Conservation (phyloP, 371 early-diverging fungal genomes). For the Mucor plumbeus region DNA sequence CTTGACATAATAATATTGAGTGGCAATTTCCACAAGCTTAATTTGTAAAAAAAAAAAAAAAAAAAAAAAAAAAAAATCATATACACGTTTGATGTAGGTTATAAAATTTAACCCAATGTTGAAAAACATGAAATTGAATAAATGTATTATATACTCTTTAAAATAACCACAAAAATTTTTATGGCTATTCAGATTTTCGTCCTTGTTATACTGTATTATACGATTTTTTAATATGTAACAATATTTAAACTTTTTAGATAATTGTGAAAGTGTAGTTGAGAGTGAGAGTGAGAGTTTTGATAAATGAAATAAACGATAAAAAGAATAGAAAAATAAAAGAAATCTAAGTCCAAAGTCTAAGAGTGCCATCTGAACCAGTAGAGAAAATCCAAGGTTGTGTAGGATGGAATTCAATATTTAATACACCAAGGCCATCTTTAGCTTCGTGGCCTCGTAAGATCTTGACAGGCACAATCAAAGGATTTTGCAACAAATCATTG, state of each 20-base stretch:
- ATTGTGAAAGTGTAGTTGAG: not conserved
- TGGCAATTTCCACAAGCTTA: no score
- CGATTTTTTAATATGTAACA: no score
- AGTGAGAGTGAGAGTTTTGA: not conserved
- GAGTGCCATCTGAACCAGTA: constrained; percentile 76
- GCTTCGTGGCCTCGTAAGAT: constrained; percentile 83
- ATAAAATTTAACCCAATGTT: no score
- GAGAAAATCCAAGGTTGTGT: constrained; percentile 96
- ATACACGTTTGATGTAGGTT: no score
- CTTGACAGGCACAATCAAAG: constrained; percentile 97
- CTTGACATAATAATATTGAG: no score
- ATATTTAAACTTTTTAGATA: not conserved
- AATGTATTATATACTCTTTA: no score
- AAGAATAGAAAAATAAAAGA: not conserved
- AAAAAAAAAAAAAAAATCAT: no score
- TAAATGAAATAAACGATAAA: not conserved
- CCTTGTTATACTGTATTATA: no score
- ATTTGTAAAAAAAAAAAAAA: no score
- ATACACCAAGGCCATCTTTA: constrained; percentile 75
- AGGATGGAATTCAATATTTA: constrained; percentile 92
- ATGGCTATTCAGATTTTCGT: no score
- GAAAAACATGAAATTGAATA: no score
- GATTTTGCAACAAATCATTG: constrained; percentile 91
- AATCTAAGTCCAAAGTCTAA: constrained; percentile 77
- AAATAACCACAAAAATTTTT: no score